Evolutionary conservation across 495 filamentous ascomycete genomes (phyloP), one percentile per base, ranked within the genome.

Genomic region (Lichina pygmaea): DNA sequence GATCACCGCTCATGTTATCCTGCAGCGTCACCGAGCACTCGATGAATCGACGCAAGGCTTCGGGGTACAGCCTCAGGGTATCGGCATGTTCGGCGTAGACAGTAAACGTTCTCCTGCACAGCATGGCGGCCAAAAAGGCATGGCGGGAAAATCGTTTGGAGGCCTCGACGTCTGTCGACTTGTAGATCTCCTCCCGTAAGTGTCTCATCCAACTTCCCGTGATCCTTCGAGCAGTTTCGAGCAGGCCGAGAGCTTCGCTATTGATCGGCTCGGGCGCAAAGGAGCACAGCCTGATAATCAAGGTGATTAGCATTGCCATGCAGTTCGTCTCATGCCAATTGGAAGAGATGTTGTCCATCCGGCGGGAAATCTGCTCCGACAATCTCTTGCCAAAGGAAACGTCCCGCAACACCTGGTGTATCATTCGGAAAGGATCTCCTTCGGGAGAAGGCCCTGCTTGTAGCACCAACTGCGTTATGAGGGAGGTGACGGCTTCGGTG

Each of bases 261-360:
- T n/a, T 55, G 43, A n/a, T 58, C 52, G 10, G 15, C 32, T 6
- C 45, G 6, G 6, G 47, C 54, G 40, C 31, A 41, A 56, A 43
- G 45, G 48, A 17, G 37, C 42, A 44, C 1, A 67, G 4, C 46
- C 59, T 48, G 9, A 67, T 51, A 8, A 42, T 44, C 6, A 72
- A 48, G 0, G 63, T 62, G 36, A 71, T 59, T 0, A 72, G 48
- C 6, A 60, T 54, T 8, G 64, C 61, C 66, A 73, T 70, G 7
- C 55, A 54, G 40, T 63, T 48, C 0, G 50, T 50, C 40, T 76
- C 72, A 17, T 71, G 57, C 68, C 66, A 75, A 45, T 70, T 75
- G 1, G 51, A 48, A 6, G 47, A 48, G 11, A 75, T 60, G 16
- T 34, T 54, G 0, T 53, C 44, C 0, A 74, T 49, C 4, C 66